phyloP scores from a whole-genome alignment of 768 basidiomycete genomes.

The Mycena latifolia region DNA sequence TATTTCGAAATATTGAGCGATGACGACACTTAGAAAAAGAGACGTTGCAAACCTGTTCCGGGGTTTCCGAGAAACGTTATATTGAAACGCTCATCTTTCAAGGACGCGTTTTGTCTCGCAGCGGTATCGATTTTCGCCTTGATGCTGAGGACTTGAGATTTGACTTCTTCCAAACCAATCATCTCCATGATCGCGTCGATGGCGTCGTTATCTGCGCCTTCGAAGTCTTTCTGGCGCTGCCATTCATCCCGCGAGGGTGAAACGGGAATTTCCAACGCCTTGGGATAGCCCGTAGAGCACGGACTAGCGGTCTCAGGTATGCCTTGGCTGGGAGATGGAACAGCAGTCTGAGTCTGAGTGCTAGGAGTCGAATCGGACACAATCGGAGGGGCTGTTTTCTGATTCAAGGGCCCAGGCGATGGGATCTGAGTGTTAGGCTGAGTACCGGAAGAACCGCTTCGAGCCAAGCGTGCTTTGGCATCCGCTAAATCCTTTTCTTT shows the following conservation, averaged over 20 bases:
- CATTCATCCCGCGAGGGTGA: constrained; percentile 63
- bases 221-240: constrained; percentile 67
- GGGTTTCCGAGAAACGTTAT: constrained; percentile 77
- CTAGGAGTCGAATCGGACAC: background rate
- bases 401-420: background rate
- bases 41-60: constrained; percentile 69
- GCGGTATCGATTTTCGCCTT: constrained; percentile 69
- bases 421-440: background rate
- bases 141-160: constrained; percentile 67
- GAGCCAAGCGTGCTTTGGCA: constrained; percentile 28
- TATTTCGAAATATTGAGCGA: background rate
- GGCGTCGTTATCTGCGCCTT: constrained; percentile 63
- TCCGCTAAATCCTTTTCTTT: constrained; percentile 61
- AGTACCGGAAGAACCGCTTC: background rate
- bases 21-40: background rate
- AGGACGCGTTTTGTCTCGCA: constrained; percentile 63
- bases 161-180: constrained; percentile 78
- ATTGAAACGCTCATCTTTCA: constrained; percentile 72
- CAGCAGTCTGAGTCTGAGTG: background rate
- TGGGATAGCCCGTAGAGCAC: background rate
- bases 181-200: constrained; percentile 78
- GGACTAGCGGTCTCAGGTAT: background rate
- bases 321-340: constrained; percentile 6
- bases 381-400: background rate
- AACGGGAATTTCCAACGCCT: constrained; percentile 15